Evolutionary conservation across 2,329 filamentous ascomycete species (phyloP), one percentile per base, ranked within the genome.

Genomic region (Exophiala dermatitidis): DNA sequence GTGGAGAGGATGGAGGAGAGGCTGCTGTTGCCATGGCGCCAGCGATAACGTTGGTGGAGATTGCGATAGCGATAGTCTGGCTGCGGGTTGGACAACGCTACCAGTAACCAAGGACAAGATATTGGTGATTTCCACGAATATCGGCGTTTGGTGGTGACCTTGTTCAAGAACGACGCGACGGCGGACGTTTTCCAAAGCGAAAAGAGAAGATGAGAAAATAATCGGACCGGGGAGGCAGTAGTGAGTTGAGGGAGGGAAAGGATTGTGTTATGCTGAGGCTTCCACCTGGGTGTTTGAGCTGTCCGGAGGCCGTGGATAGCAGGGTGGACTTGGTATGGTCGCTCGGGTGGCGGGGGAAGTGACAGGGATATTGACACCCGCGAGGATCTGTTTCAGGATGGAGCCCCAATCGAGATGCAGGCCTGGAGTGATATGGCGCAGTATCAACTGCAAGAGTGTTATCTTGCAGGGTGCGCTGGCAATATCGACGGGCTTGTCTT

Each of bases 11-110:
- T 49, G 60, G 52, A 43, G 57, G 53, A 49, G 61, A 59, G 43
- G 57, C 47, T 19, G 19, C 19, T 36, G 60, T 62, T 45, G 58
- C 53, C 61, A 63, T 62, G 50, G 53, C 49, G 52, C 26, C 52
- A 33, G 48, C 26, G 54, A 50, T 48, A 54, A 44, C 45, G 31
- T 46, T 50, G 36, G 54, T 48, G 43, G 53, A 52, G 42, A 53
- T 48, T 53, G 51, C 34, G 34, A 36, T 37, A 36, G 37, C 32
- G 3, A 6, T 32, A 19, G 42, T 38, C 41, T 45, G 36, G 48
- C 37, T 38, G 42, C 12, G 37, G 42, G 48, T 26, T 26, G 38
- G 12, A 41, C 9, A 41, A 26, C 19, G 12, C 38, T 7, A 9
- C 38, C 36, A 4, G 10, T 26, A 41, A 28, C 12, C 12, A 41